Evolutionary conservation across 208 protist genomes (phyloP), one percentile per base, ranked within the genome.

Genomic region (Crithidia expoeki): DNA sequence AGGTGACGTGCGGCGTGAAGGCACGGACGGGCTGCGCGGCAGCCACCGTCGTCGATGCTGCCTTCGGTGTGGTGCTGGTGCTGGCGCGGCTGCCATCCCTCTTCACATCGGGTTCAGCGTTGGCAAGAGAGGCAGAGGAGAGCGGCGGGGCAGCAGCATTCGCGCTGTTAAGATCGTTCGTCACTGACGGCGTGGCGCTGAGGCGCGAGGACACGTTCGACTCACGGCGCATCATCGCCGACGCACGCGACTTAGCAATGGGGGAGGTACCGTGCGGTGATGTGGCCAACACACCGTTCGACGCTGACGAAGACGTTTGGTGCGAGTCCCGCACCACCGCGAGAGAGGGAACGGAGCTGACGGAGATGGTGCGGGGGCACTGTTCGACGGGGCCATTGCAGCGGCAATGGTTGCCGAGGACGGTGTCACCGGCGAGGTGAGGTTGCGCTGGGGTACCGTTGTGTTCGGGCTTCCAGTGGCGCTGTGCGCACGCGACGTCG

Each of bases 171-270:
- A 6, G 33, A 27, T 17, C 30, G 4, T 9, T 17, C 12, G 42
- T 9, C 62, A 70, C 71, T 6, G 71, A 76, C 34, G 55, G 44
- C 16, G 53, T 33, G 33, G 38, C n/a, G 56, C 63, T 70, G 42
- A 28, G 44, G 28, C 28, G 63, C 17, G 62, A 34, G 30, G 71
- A 66, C 19, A 53, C 23, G 46, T 38, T 27, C 9, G 71, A 70
- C 21, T 52, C 47, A 2, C 11, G 32, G 11, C 30, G 7, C 40
- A 23, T 32, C 40, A 27, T 30, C 23, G 50, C 52, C 51, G 44
- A 27, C n/a, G 30, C 23, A 44, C 44, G 27, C 58, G 28, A 14
- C 42, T 40, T 36, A 25, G 25, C 61, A 34, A 25, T 23, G 19
- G 19, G 58, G 44, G 63, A 40, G 19, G 32, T 21, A 21, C 44